Percentiles rank a stretch among this genome's conserved stretches.
Conservation (phyloP, 73 alveolate genomes). For the Durusdinium trenchii region DNA sequence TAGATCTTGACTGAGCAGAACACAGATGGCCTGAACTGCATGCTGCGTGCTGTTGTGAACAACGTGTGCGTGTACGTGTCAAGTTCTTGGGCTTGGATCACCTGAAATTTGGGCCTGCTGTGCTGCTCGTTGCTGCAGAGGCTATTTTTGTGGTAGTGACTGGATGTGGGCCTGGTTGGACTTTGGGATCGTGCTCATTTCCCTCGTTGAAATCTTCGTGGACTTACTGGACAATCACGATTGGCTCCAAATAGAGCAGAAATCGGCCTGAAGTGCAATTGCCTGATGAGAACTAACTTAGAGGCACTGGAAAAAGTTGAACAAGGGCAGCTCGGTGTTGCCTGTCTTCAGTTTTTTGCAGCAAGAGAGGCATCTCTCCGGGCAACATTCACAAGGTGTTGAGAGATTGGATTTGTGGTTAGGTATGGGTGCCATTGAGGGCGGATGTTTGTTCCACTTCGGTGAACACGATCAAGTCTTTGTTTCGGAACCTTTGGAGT, state of each 20-base stretch:
- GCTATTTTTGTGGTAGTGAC: constrained; percentile 13
- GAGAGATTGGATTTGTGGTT: no score
- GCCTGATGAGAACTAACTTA: no score
- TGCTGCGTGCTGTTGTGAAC: background rate
- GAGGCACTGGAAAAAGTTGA: no score
- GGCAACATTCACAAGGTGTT: no score
- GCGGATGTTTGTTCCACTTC: no score
- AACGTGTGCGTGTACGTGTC: background rate
- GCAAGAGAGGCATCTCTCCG: no score
- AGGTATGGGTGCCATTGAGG: no score
- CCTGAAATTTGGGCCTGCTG: background rate
- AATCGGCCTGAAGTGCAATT: background rate
- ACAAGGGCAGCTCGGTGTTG: no score
- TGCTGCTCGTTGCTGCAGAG: background rate
- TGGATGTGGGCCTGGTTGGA: constrained; percentile 61
- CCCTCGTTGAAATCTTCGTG: background rate
- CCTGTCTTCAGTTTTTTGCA: no score
- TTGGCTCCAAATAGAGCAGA: background rate
- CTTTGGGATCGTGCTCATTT: background rate
- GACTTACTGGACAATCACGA: constrained; percentile 1
- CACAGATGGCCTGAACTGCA: background rate
- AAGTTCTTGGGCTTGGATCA: background rate
- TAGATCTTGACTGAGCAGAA: no score
- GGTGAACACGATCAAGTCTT: background rate
- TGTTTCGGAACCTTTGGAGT: background rate